A percentile compares a stretch with the other conserved stretches of the same genome.
Evolutionary conservation across 2,329 filamentous ascomycete species (phyloP).

Genomic region (Diplodia seriata): DNA sequence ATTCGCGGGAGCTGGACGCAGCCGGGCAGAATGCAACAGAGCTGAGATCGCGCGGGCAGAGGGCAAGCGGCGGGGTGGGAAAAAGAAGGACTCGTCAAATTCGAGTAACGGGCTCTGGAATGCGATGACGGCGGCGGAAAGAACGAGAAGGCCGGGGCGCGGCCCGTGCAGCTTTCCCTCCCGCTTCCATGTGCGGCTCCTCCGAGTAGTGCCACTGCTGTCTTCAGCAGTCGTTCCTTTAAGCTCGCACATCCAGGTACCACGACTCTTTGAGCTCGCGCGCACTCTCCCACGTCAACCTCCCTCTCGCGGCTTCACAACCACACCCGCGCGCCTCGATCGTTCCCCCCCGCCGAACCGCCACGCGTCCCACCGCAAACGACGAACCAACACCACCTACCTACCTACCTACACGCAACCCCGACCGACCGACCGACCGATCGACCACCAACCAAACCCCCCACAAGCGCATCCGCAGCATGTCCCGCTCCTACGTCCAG

Average conservation of each 20-base stretch:
- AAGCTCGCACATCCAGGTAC: not conserved
- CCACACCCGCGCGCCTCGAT: not conserved
- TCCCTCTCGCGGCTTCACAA: not conserved
- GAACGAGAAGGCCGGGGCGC: slow-evolving; percentile 25
- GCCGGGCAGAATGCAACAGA: not conserved
- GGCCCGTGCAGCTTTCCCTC: slow-evolving; percentile 20
- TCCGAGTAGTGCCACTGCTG: not conserved
- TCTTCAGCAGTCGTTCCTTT: slow-evolving; percentile 4
- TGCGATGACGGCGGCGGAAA: slow-evolving; percentile 31
- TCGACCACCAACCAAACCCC: not conserved
- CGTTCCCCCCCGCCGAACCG: slow-evolving; percentile 17
- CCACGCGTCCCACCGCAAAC: slow-evolving; percentile 2
- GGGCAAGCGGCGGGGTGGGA: slow-evolving; percentile 1
- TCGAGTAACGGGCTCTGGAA: slow-evolving; percentile 24
- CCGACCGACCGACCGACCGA: slow-evolving; percentile 1
- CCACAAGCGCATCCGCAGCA: slow-evolving; percentile 32
- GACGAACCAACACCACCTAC: not conserved
- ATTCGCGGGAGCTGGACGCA: not conserved
- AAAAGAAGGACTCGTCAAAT: slow-evolving; percentile 12
- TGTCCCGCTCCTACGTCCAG: slow-evolving; percentile 56
- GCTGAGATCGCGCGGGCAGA: not conserved
- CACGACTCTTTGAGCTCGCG: not conserved
- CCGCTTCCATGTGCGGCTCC: slow-evolving; percentile 14
- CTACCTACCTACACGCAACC: not conserved
- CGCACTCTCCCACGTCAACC: not conserved